phyloP scores from a whole-genome alignment of 306 rosid species.

The Lithocarpus polystachyus region DNA sequence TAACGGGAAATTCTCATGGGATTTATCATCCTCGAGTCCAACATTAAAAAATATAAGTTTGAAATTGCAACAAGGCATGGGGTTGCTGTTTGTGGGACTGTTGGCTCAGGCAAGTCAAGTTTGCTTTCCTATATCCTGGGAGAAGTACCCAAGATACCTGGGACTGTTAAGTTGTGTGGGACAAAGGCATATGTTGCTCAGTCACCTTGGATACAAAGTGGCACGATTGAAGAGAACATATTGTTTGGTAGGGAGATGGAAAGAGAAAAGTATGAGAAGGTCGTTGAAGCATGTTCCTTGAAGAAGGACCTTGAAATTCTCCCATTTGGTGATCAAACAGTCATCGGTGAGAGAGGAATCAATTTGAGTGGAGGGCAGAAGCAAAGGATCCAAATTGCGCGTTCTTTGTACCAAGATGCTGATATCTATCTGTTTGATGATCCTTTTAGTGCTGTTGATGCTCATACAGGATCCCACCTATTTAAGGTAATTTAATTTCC shows the following conservation, averaged over 20 bases:
- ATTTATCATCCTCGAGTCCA: constrained; percentile 30
- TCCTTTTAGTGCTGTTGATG: constrained; percentile 94
- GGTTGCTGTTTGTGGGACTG: constrained; percentile 53
- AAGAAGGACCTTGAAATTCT: constrained; percentile 80
- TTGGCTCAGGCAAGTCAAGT: constrained; percentile 77
- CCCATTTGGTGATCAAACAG: constrained; percentile 76
- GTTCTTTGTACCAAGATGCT: constrained; percentile 82
- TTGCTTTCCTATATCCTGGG: constrained; percentile 75
- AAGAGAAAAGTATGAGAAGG: constrained; percentile 64
- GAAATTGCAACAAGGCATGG: constrained; percentile 32
- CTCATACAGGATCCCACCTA: constrained; percentile 94
- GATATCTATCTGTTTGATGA: constrained; percentile 90
- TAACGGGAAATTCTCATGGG: constrained; percentile 51
- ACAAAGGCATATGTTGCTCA: constrained; percentile 86
- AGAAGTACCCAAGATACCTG: constrained; percentile 76
- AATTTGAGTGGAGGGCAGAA: constrained; percentile 96
- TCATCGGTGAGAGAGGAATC: constrained; percentile 94
- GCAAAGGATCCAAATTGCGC: constrained; percentile 87
- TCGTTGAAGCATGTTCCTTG: constrained; percentile 78
- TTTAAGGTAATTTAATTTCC: constrained; percentile 52
- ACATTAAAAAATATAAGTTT: constrained; percentile 33
- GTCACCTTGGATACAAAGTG: constrained; percentile 94
- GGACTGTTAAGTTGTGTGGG: constrained; percentile 67
- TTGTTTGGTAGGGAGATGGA: constrained; percentile 73
- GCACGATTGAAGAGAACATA: constrained; percentile 79